Conservation (phyloP, 495 filamentous ascomycete genomes). For the Talaromyces trachyspermus region DNA sequence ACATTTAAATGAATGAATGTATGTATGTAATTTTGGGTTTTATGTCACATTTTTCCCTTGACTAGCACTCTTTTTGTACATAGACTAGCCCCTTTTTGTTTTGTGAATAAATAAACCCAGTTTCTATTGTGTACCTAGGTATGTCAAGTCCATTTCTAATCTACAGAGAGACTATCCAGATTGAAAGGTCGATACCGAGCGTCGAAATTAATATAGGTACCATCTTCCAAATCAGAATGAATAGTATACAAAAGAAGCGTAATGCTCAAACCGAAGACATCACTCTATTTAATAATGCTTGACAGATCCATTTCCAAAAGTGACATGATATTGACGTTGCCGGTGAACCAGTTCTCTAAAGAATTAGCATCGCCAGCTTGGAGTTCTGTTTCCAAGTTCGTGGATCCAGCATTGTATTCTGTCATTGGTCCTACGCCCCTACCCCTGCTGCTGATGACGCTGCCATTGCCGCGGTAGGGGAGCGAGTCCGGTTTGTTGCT, state of each 20-base stretch:
- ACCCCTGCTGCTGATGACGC: constrained; percentile 12
- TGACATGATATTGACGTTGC: constrained; percentile 57
- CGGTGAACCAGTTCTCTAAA: constrained; percentile 61
- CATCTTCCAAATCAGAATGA: background rate
- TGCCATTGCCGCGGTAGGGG: background rate
- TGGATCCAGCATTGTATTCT: constrained; percentile 23
- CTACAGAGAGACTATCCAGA: too few species aligned
- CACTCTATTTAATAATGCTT: constrained; percentile 3
- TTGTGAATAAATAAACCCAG: too few species aligned
- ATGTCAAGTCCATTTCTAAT: too few species aligned
- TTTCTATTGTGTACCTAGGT: too few species aligned
- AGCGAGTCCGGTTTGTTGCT: background rate
- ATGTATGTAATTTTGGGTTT: background rate
- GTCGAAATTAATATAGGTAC: background rate
- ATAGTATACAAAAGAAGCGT: too few species aligned
- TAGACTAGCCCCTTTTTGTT: too few species aligned
- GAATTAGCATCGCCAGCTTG: background rate
- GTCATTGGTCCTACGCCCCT: constrained; percentile 9
- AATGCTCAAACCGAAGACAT: background rate
- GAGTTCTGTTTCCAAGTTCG: constrained; percentile 27
- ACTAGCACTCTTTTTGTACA: too few species aligned
- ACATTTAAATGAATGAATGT: background rate
- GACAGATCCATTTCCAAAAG: constrained; percentile 55
- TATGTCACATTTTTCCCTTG: too few species aligned
- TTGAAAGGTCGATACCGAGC: too few species aligned